A percentile compares a stretch with the other conserved stretches of the same genome.
Evolutionary conservation across 345 rosid genomes (phyloP).

Genomic region (Gossypium rotundifolium): DNA sequence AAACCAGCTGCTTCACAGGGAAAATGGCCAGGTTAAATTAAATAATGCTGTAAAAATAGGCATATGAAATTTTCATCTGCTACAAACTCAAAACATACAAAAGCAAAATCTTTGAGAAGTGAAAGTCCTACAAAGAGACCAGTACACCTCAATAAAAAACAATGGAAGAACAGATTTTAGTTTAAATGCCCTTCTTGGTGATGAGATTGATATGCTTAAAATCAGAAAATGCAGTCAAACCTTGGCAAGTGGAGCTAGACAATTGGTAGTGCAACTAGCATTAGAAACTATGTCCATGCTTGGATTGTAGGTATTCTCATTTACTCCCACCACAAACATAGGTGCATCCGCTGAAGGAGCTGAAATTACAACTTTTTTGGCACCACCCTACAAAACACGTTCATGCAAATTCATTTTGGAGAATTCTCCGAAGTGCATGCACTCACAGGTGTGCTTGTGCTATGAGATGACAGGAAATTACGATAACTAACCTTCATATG

Average conservation of each 20-base stretch:
- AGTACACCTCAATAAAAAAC: not conserved
- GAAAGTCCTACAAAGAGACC: constrained; percentile 3
- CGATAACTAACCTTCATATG: constrained; percentile 60
- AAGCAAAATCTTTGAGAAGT: not conserved
- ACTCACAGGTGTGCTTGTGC: not conserved
- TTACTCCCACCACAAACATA: constrained; percentile 99
- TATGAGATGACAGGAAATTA: not conserved
- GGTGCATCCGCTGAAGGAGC: constrained; percentile 99
- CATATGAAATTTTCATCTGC: not conserved
- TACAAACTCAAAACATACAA: not conserved
- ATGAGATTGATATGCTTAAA: constrained; percentile 4
- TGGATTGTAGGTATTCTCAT: constrained; percentile 75
- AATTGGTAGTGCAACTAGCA: constrained; percentile 99
- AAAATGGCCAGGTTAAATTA: not conserved
- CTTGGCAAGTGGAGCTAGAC: constrained; percentile 99
- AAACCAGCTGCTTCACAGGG: not conserved
- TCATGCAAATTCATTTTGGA: constrained; percentile 3
- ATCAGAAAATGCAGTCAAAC: constrained; percentile 29
- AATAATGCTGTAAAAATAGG: not conserved
- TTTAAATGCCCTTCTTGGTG: not conserved
- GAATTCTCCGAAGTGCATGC: not conserved
- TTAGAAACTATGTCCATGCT: constrained; percentile 95
- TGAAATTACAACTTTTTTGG: constrained; percentile 90
- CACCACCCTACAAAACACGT: constrained; percentile 66
- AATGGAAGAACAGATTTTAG: not conserved